Base-by-base conservation (phyloP, 1,284 basidiomycete species). In the Schizopora paradoxa region DNA sequence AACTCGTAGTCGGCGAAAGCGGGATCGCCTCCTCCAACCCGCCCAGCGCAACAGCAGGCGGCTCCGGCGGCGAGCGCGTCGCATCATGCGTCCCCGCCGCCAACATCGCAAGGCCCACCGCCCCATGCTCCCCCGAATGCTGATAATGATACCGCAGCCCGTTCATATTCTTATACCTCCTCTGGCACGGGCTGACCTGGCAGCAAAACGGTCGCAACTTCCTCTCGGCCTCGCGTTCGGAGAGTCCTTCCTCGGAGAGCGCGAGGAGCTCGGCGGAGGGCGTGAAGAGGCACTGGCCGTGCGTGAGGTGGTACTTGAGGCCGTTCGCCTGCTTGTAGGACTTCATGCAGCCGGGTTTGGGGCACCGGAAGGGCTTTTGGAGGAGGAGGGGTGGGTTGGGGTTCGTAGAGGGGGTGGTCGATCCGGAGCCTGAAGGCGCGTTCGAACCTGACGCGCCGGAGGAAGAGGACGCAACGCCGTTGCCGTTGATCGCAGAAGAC, bases 121-220 rank as follows among this genome's bases (percentile, higher is more conserved):
- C 82, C 7, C 93, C 93, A 63, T 98, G 95, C 45, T 94, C 92
- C 13, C 95, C 94, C 25, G 89, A 91, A 66, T 98, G 94, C 61
- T 94, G 86, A 65, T 97, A 98, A 67, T 99, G 94, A 58, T 99
- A 98, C 59, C 88, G 70, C 49, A 96, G 68, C 0, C 93, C 92
- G 64, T 96, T 96, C 92, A 96, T 94, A 63, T 98, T 97, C 76
- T 97, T 94, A 72, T 98, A 99, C 57, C 95, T 69, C 63, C 96
- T 80, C 59, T 82, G 83, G 63, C 95, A 99, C 50, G 89, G 86
- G n/a, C 84, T 83, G 11, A 93, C 86, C 6, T 89, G 86, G 57
- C 91, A 95, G 0, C 90, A 88, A 59, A 88, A 95, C 2, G 91
- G 91, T 45, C 89, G 69, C 28, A 88, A 67, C 26, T 86, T 70